Percentiles rank a stretch among this genome's conserved stretches.
phyloP scores from a whole-genome alignment of 345 rosid species.

The Lumnitzera racemosa region DNA sequence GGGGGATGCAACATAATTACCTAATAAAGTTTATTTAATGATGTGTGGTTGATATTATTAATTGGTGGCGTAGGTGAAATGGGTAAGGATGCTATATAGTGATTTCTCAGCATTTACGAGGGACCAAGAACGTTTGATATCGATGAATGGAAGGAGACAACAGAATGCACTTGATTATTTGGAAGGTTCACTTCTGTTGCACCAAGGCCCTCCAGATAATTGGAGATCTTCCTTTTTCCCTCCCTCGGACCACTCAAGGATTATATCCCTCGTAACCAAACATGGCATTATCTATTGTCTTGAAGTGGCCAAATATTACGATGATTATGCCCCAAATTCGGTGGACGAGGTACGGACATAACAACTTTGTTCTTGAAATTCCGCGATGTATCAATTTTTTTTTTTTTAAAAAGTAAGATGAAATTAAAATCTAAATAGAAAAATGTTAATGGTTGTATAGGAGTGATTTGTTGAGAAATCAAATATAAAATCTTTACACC shows the following conservation, averaged over 20 bases:
- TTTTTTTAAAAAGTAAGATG: no score
- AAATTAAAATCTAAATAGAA: no score
- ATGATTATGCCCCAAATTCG: slow-evolving; percentile 16
- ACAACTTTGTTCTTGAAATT: no score
- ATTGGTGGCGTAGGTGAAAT: slow-evolving; percentile 25
- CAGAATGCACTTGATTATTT: slow-evolving; percentile 22
- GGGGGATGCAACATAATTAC: background rate
- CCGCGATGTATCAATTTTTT: no score
- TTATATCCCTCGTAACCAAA: slow-evolving; percentile 26
- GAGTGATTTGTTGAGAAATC: no score
- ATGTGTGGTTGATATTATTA: background rate
- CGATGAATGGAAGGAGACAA: slow-evolving; percentile 23
- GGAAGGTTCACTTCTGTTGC: slow-evolving; percentile 46
- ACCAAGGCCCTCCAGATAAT: slow-evolving; percentile 25
- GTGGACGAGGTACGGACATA: slow-evolving; percentile 19
- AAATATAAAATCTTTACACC: no score
- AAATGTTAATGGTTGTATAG: no score
- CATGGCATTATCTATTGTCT: slow-evolving; percentile 37
- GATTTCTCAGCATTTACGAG: slow-evolving; percentile 35
- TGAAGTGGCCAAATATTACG: slow-evolving; percentile 36
- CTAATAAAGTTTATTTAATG: background rate
- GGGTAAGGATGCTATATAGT: slow-evolving; percentile 41
- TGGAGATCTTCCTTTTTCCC: slow-evolving; percentile 47
- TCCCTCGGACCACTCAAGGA: slow-evolving; percentile 14
- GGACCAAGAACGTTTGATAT: slow-evolving; percentile 44